Percentiles rank a stretch among this genome's conserved stretches.
Evolutionary conservation across 2,329 filamentous ascomycete genomes (phyloP).

Genomic region (Aspergillus novoparasiticus): DNA sequence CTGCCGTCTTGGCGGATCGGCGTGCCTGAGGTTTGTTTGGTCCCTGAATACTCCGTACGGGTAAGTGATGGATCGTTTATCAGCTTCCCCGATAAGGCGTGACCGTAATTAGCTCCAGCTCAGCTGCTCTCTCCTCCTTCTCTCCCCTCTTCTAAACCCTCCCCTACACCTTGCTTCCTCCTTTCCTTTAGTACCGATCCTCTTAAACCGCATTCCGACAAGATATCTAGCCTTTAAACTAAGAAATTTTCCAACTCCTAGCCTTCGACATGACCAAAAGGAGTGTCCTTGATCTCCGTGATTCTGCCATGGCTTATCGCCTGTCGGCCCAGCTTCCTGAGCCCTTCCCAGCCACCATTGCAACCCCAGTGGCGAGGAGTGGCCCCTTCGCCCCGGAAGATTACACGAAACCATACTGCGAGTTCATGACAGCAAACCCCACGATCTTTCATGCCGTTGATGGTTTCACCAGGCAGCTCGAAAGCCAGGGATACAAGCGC

Average conservation of each 20-base stretch:
- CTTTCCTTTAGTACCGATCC: neutral
- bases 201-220: neutral
- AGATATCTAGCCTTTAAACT: neutral
- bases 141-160: neutral
- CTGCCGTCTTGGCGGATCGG: neutral
- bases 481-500: slow-evolving; percentile 71
- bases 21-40: neutral
- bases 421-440: slow-evolving; percentile 86
- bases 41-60: neutral
- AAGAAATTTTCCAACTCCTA: neutral
- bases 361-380: slow-evolving; percentile 17
- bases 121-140: slow-evolving; percentile 3
- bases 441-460: slow-evolving; percentile 90
- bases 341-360: slow-evolving; percentile 18
- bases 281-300: slow-evolving; percentile 29
- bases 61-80: neutral
- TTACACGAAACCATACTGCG: slow-evolving; percentile 81
- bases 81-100: slow-evolving; percentile 2
- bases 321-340: slow-evolving; percentile 31
- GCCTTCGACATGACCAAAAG: slow-evolving; percentile 35
- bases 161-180: neutral
- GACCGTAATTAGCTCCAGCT: neutral
- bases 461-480: slow-evolving; percentile 73
- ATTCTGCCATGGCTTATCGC: slow-evolving; percentile 34
- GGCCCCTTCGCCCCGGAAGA: slow-evolving; percentile 50